Conservation (phyloP, 1,284 basidiomycete species). For the Austropuccinia psidii region DNA sequence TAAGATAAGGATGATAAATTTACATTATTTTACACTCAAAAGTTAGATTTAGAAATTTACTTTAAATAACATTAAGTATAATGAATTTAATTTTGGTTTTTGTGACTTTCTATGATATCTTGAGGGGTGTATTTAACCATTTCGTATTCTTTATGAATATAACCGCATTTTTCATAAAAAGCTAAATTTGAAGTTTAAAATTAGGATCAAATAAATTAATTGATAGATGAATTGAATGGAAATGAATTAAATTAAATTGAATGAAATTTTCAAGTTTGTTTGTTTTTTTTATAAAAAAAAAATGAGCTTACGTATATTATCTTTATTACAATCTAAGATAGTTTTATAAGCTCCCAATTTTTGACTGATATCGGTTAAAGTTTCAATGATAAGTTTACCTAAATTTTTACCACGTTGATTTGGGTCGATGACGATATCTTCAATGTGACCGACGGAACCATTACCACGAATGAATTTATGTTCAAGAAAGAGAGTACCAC, state of each 20-base stretch:
- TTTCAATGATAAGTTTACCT: conserved; percentile 45
- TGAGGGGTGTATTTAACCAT: conserved; percentile 33
- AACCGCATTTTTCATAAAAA: conserved; percentile 36
- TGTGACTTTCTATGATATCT: conserved; percentile 21
- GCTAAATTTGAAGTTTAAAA: conserved; percentile 4
- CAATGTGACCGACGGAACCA: conserved; percentile 46
- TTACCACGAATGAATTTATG: conserved; percentile 45
- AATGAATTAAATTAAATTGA: not conserved
- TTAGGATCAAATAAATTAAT: not conserved
- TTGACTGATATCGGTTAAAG: conserved; percentile 44
- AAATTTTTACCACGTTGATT: conserved; percentile 45
- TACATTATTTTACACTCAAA: too few species aligned
- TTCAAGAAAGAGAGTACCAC: conserved; percentile 47
- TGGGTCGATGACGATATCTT: conserved; percentile 47
- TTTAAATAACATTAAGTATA: too few species aligned
- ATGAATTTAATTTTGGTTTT: too few species aligned
- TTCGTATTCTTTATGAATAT: conserved; percentile 35
- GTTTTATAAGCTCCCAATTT: conserved; percentile 46
- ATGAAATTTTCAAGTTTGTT: not conserved
- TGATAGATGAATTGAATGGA: not conserved
- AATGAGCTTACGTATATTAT: conserved; percentile 43
- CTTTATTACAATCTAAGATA: conserved; percentile 46
- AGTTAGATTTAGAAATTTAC: too few species aligned
- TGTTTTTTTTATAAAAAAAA: not conserved
- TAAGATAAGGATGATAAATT: too few species aligned